phyloP scores from a whole-genome alignment of 2,329 filamentous ascomycete species.

The Colletotrichum sp. region DNA sequence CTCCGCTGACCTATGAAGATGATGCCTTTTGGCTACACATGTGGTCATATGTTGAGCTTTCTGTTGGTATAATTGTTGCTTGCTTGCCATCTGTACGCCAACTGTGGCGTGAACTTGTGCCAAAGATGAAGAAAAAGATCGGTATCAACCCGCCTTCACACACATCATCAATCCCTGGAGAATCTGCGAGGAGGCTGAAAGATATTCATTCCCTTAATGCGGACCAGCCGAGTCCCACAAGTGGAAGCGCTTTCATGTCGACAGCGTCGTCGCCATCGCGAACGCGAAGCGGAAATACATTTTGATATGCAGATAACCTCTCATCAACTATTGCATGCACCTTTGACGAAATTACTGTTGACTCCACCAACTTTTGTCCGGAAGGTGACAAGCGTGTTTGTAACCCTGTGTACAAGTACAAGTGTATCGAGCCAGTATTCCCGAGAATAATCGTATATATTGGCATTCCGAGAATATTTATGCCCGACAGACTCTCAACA shows the following conservation, averaged over 20 bases:
- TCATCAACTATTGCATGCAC: neutral
- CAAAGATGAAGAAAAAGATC: neutral
- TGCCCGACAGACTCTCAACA: neutral
- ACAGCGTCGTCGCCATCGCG: neutral
- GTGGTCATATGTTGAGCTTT: conserved; percentile 51
- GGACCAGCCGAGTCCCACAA: neutral
- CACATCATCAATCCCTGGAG: neutral
- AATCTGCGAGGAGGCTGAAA: neutral
- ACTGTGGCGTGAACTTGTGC: conserved; percentile 2
- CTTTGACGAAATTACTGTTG: neutral
- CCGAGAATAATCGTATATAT: neutral
- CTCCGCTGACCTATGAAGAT: conserved; percentile 26
- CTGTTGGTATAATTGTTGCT: conserved; percentile 47
- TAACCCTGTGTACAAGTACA: no score
- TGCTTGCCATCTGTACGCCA: conserved; percentile 36
- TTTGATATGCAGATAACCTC: neutral
- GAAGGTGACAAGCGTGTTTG: no score
- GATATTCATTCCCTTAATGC: neutral
- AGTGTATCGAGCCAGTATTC: neutral
- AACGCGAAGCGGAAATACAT: neutral
- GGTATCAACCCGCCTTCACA: neutral
- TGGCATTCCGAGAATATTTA: neutral
- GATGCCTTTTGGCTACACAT: conserved; percentile 45
- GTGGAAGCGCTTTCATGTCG: neutral
- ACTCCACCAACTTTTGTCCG: neutral